Base-by-base conservation (phyloP, 192 early-diverging fungal genomes). In the Linnemannia exigua region DNA sequence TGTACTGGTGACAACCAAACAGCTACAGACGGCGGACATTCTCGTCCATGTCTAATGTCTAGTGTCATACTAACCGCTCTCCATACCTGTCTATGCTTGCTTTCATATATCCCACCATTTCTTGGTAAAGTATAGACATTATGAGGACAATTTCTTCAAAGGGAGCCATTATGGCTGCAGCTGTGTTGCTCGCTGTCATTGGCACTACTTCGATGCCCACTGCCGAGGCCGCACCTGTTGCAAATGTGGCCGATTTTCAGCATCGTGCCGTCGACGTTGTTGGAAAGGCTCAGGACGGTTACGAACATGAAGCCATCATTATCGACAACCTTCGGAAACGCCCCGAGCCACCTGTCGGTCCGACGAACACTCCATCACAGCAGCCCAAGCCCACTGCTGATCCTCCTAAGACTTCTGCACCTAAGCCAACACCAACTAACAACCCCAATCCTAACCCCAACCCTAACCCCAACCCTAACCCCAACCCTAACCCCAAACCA, bases 131-230 rank as follows among this genome's bases (percentile, higher is more conserved):
- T 33, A 37, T 31, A 68, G n/a, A 63, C 37, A 79, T 9, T 22
- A 84, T 84, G 82, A 84, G 70, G 67, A 54, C 76, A 58, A 69
- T 52, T 44, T 33, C 61, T 5, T 74, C 81, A 25, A 72, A 51
- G 54, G 67, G 52, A 36, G 75, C 69, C 16, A 50, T 77, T 28
- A 1, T 77, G 36, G 81, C 81, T 35, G 25, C 77, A 6, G 76
- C 66, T 54, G 70, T 73, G 17, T 47, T 84, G 37, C 63, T 78
- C 11, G 63, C 76, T 38, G n/a, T 84, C 28, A 52, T 84, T 25
- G 76, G 71, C 31, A 68, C 76, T 5, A n/a, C 58, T n/a, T 51
- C 76, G 15, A 38, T 84, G 15, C 58, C 74, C 14, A 51, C 51
- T 12, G 31, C 46, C 58, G 76, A 78, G 38, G 76, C 76, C 11